phyloP scores from a whole-genome alignment of 352 stramenopile species.

The Hyaloperonospora arabidopsidis region DNA sequence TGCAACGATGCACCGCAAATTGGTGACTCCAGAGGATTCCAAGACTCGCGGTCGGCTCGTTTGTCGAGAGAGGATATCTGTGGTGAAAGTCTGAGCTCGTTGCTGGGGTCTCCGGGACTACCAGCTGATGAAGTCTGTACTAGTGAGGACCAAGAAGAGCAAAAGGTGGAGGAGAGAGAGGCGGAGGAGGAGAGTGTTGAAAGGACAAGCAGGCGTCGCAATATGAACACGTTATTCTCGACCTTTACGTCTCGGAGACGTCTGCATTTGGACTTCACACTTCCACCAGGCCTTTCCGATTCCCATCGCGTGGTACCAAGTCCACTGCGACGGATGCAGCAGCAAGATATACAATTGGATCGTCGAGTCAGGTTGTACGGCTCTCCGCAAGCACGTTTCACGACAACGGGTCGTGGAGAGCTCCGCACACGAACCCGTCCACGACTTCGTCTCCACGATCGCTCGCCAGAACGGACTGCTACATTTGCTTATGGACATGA shows the following conservation, averaged over 20 bases:
- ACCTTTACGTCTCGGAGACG: slow-evolving; percentile 14
- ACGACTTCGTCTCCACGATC: slow-evolving; percentile 15
- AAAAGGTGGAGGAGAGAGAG: slow-evolving; percentile 19
- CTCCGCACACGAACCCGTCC: slow-evolving; percentile 14
- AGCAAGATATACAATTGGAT: slow-evolving; percentile 7
- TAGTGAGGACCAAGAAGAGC: slow-evolving; percentile 24
- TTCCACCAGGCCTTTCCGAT: slow-evolving; percentile 11
- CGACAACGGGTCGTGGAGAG: slow-evolving; percentile 12
- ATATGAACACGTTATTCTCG: slow-evolving; percentile 7
- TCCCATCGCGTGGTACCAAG: slow-evolving; percentile 11
- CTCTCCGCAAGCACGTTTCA: slow-evolving; percentile 14
- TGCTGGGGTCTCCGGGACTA: slow-evolving; percentile 12
- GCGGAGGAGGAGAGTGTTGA: slow-evolving; percentile 3
- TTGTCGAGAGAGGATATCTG: slow-evolving; percentile 39
- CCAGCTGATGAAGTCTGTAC: slow-evolving; percentile 2
- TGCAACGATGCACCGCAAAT: slow-evolving; percentile 7
- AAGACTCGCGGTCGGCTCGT: background rate
- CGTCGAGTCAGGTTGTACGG: slow-evolving; percentile 12
- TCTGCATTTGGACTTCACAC: slow-evolving; percentile 35
- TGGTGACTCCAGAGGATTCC: slow-evolving; percentile 8
- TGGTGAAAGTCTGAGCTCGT: slow-evolving; percentile 45
- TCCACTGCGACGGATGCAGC: slow-evolving; percentile 7
- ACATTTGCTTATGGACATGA: slow-evolving; percentile 25
- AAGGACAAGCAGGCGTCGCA: slow-evolving; percentile 8
- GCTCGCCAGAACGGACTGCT: slow-evolving; percentile 24